A percentile compares a stretch with the other conserved stretches of the same genome.
These are phyloP conservation scores for Volvox reticuliferus DNA, from an alignment of 139 green algal species.

Conservation along the genomic window DNA sequence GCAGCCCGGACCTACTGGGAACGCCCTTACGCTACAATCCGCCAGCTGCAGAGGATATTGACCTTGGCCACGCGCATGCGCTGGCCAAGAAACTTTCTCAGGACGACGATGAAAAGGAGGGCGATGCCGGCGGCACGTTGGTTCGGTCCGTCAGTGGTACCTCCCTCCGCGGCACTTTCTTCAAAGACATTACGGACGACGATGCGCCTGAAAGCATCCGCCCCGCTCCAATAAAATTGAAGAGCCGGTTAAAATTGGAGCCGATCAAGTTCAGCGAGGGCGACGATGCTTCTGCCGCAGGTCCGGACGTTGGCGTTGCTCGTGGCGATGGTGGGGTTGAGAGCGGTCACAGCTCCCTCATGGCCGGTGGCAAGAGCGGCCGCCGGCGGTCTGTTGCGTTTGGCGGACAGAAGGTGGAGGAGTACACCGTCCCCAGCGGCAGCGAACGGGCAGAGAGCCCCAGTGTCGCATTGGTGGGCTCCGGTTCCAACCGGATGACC, in stretches of 20 bases:
- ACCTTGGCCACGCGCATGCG: neutral
- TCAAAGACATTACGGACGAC: slow-evolving; percentile 24
- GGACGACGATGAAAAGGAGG: neutral
- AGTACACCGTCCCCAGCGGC: neutral
- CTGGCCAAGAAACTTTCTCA: neutral
- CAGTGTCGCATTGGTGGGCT: neutral
- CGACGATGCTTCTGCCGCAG: too few relatives aligned
- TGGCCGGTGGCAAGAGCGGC: neutral
- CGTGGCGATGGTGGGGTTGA: neutral
- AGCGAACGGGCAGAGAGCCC: neutral
- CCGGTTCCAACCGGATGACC: neutral
- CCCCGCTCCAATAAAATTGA: neutral
- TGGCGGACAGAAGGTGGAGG: slow-evolving; percentile 37
- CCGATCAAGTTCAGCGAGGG: neutral
- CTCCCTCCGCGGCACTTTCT: slow-evolving; percentile 35
- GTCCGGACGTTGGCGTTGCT: too few relatives aligned
- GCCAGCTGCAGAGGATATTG: neutral
- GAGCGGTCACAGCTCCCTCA: neutral
- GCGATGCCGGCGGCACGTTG: neutral
- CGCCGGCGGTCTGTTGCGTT: slow-evolving; percentile 16
- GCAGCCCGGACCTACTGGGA: neutral
- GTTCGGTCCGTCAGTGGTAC: slow-evolving; percentile 41
- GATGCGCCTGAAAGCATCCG: neutral
- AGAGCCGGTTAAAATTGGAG: neutral
- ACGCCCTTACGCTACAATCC: neutral